These are phyloP conservation scores for Chalaropsis thielavioides DNA, from an alignment of 2,329 filamentous ascomycete genomes.

Conservation along the genomic window DNA sequence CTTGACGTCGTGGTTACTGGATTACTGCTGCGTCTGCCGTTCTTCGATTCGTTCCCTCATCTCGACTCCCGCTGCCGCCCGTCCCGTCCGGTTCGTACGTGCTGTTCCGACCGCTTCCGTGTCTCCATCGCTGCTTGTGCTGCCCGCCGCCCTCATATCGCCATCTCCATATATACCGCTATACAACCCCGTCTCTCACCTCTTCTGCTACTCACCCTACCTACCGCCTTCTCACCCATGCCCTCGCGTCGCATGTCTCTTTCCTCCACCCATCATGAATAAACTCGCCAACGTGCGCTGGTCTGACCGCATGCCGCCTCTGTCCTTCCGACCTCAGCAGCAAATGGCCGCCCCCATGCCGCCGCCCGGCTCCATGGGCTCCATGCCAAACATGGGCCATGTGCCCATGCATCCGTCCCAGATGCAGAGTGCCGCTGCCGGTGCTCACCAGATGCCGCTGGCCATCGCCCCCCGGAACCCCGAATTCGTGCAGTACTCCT, in stretches of 20 bases:
- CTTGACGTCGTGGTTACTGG: constrained; percentile 14
- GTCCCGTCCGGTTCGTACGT: constrained; percentile 22
- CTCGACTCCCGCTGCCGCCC: constrained; percentile 22
- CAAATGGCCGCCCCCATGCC: constrained; percentile 12
- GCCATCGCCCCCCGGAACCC: constrained; percentile 11
- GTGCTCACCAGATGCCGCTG: constrained; percentile 15
- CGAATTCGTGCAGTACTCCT: constrained; percentile 60
- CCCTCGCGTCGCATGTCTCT: constrained; percentile 13
- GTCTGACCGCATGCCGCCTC: constrained; percentile 45
- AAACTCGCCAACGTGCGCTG: constrained; percentile 59
- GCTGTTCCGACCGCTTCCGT: constrained; percentile 21
- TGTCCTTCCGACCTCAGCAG: constrained; percentile 14
- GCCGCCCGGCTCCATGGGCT: constrained; percentile 9
- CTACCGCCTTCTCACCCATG: neutral
- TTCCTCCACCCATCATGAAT: constrained; percentile 41
- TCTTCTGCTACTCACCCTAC: neutral
- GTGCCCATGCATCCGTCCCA: constrained; percentile 33
- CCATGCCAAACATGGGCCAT: constrained; percentile 16
- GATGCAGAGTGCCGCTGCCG: constrained; percentile 12
- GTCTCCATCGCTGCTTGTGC: constrained; percentile 25
- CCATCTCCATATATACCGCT: neutral
- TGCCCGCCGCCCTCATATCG: neutral
- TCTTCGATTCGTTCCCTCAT: constrained; percentile 13
- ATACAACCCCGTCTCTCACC: constrained; percentile 7
- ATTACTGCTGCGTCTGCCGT: constrained; percentile 17